These are phyloP conservation scores for Saururus chinensis DNA, from an alignment of 164 flowering plant genomes.

Conservation along the genomic window DNA sequence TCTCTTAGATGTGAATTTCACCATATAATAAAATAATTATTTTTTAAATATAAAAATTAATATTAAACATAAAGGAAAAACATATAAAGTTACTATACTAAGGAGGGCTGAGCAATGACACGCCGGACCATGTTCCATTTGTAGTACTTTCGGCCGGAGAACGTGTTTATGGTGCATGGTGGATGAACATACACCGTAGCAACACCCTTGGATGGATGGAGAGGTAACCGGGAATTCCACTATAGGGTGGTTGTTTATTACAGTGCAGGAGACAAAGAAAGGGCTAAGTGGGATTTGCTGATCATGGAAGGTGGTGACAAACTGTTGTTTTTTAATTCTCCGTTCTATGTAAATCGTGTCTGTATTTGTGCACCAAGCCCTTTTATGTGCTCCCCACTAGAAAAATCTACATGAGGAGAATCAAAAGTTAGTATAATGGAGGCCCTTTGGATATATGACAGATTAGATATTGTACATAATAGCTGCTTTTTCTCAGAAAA, in stretches of 20 bases:
- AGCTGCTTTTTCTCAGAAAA: no score
- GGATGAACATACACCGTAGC: neutral
- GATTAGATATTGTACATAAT: neutral
- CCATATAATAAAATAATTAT: no score
- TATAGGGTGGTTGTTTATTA: conserved; percentile 3
- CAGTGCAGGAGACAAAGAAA: neutral
- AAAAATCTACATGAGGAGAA: neutral
- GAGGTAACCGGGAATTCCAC: neutral
- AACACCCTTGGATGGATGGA: neutral
- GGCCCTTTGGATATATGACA: neutral
- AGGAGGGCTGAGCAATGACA: no score
- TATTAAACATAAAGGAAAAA: no score
- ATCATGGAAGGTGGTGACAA: neutral
- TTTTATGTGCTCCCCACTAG: conserved; percentile 3
- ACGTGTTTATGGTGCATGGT: no score
- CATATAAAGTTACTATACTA: no score
- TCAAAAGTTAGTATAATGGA: neutral
- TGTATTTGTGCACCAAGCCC: neutral
- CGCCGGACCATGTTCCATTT: no score
- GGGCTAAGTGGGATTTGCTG: conserved; percentile 7
- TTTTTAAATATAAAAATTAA: no score
- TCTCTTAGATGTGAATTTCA: no score
- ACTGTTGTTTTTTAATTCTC: neutral
- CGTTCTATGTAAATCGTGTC: neutral
- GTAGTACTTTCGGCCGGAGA: no score